Percentiles rank a stretch among this genome's conserved stretches.
Evolutionary conservation across 2,329 filamentous ascomycete species (phyloP).

Genomic region (Xylaria polymorpha): DNA sequence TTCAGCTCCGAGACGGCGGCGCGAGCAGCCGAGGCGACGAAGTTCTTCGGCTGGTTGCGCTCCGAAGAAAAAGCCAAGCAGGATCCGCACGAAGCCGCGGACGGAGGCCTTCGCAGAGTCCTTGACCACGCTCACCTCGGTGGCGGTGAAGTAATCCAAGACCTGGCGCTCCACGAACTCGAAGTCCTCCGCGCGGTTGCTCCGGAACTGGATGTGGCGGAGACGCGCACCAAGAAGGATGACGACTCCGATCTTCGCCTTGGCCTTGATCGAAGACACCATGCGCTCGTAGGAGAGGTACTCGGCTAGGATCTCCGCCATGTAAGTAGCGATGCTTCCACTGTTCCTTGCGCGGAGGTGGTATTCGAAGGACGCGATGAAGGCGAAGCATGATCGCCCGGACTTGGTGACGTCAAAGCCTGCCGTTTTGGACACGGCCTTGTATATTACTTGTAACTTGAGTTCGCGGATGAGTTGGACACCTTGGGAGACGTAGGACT

Average conservation of each 20-base stretch:
- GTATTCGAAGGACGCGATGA: constrained; percentile 36
- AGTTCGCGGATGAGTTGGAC: constrained; percentile 35
- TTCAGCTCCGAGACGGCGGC: constrained; percentile 33
- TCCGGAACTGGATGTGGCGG: constrained; percentile 27
- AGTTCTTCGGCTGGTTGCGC: constrained; percentile 31
- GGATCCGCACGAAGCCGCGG: constrained; percentile 35
- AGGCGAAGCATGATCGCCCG: constrained; percentile 33
- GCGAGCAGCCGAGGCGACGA: constrained; percentile 33
- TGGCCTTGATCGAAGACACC: constrained; percentile 28
- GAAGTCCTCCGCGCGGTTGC: constrained; percentile 30
- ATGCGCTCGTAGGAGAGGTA: constrained; percentile 37
- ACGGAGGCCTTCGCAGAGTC: constrained; percentile 23
- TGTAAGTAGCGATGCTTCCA: constrained; percentile 30
- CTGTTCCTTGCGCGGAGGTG: constrained; percentile 23
- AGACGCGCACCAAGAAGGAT: constrained; percentile 35
- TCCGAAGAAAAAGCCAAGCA: constrained; percentile 33
- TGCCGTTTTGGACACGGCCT: constrained; percentile 17
- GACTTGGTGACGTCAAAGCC: constrained; percentile 30
- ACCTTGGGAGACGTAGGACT: constrained; percentile 26
- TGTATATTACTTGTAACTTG: constrained; percentile 37
- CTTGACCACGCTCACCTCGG: constrained; percentile 29
- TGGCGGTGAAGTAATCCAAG: constrained; percentile 30
- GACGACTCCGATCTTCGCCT: constrained; percentile 29
- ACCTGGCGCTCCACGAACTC: constrained; percentile 32
- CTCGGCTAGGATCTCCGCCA: constrained; percentile 36